Conservation (phyloP, 2,329 filamentous ascomycete genomes). For the Macrophomina tecta region DNA sequence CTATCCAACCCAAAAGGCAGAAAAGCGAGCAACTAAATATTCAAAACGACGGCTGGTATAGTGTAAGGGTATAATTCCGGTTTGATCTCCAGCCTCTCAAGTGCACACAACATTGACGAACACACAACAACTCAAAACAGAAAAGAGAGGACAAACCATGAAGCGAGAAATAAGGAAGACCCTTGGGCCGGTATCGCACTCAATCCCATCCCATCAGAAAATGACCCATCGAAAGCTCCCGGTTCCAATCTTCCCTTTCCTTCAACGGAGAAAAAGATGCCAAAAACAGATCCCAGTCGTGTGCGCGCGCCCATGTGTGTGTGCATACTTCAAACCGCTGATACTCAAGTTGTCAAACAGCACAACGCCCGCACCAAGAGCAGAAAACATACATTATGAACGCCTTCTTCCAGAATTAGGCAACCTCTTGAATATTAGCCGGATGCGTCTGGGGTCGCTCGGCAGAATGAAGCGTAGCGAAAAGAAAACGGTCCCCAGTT, state of each 20-base stretch:
- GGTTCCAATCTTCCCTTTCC: not conserved
- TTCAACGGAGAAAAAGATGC: not conserved
- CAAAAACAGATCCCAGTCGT: not conserved
- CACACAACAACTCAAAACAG: conserved; percentile 3
- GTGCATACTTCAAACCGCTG: conserved; percentile 2
- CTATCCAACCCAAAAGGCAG: not conserved
- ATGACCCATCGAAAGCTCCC: not conserved
- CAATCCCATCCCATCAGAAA: conserved; percentile 23
- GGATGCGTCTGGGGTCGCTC: not conserved
- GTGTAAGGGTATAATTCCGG: conserved; percentile 25
- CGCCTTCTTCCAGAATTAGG: conserved; percentile 22
- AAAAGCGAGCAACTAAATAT: conserved; percentile 3
- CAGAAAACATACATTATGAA: conserved; percentile 13
- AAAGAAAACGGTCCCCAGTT: conserved; percentile 4
- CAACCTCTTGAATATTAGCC: not conserved
- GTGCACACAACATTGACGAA: conserved; percentile 12
- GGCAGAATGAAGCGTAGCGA: not conserved
- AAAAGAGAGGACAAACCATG: not conserved
- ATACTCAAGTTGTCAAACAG: not conserved
- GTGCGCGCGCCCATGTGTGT: not conserved
- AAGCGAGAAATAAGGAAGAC: not conserved
- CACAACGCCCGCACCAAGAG: conserved; percentile 13
- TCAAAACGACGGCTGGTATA: conserved; percentile 17
- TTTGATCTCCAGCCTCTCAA: conserved; percentile 11
- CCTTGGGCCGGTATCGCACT: conserved; percentile 17